Conservation (phyloP, 768 basidiomycete genomes). For the Lentinus brumalis region DNA sequence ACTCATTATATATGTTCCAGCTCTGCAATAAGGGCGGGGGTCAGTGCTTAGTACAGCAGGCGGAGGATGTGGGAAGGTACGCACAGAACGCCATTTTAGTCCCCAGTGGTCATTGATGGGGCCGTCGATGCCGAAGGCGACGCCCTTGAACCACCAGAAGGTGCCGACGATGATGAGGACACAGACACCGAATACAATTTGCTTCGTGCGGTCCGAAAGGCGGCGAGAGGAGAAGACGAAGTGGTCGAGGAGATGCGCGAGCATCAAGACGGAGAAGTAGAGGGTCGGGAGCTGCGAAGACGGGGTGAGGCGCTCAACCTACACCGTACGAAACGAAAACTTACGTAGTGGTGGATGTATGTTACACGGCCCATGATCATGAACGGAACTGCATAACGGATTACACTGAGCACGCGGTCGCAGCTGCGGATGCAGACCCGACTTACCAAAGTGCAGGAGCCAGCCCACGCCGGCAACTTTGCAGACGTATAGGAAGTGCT, state of each 20-base stretch:
- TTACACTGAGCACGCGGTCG: slow-evolving; percentile 2
- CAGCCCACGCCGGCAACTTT: slow-evolving; percentile 93
- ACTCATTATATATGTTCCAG: slow-evolving; percentile 40
- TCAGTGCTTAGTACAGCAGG: background rate
- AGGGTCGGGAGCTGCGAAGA: slow-evolving; percentile 81
- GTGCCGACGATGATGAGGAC: slow-evolving; percentile 62
- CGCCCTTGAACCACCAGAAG: slow-evolving; percentile 94
- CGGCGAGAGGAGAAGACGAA: slow-evolving; percentile 82
- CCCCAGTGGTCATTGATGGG: slow-evolving; percentile 81
- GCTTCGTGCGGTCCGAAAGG: slow-evolving; percentile 64
- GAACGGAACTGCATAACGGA: slow-evolving; percentile 73
- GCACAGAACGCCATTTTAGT: slow-evolving; percentile 71
- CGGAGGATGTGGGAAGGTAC: slow-evolving; percentile 20
- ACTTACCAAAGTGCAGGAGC: slow-evolving; percentile 86
- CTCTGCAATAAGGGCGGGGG: slow-evolving; percentile 21
- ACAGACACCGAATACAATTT: slow-evolving; percentile 67
- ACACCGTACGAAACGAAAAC: slow-evolving; percentile 31
- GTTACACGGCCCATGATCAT: slow-evolving; percentile 97
- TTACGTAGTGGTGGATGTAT: slow-evolving; percentile 93
- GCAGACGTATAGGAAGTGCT: slow-evolving; percentile 89
- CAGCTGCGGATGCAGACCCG: background rate
- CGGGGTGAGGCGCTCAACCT: background rate
- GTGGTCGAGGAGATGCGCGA: slow-evolving; percentile 89
- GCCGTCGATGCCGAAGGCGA: slow-evolving; percentile 92
- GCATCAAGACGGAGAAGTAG: slow-evolving; percentile 95